These are phyloP conservation scores for Suillus discolor DNA, from an alignment of 768 basidiomycete species.

Conservation along the genomic window DNA sequence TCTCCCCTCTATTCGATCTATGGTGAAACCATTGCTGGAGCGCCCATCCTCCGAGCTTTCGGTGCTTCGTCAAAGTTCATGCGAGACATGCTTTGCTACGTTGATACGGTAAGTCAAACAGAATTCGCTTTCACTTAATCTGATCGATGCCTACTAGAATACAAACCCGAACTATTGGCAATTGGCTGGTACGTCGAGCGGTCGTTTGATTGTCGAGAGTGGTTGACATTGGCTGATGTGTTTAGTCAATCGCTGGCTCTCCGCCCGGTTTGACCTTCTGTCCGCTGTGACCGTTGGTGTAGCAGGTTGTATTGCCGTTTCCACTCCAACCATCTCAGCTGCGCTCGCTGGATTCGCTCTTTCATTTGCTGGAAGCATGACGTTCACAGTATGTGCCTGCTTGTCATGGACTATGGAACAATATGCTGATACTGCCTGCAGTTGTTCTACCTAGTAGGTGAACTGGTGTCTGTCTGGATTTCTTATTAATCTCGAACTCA, in stretches of 20 bases:
- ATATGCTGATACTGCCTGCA: constrained; percentile 28
- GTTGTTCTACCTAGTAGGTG: constrained; percentile 61
- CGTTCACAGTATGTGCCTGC: constrained; percentile 54
- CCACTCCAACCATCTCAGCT: constrained; percentile 74
- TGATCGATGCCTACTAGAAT: constrained; percentile 38
- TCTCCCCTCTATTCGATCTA: constrained; percentile 52
- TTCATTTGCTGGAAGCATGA: constrained; percentile 79
- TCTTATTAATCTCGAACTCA: constrained; percentile 19
- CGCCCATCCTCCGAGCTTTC: constrained; percentile 73
- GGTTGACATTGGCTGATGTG: constrained; percentile 11
- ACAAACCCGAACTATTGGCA: constrained; percentile 87
- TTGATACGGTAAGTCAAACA: constrained; percentile 64
- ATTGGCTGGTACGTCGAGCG: constrained; percentile 69
- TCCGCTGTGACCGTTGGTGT: constrained; percentile 73
- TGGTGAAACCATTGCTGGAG: constrained; percentile 52
- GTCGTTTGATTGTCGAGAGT: not conserved
- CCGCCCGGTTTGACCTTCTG: constrained; percentile 83
- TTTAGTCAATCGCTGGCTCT: constrained; percentile 88
- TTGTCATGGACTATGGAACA: not conserved
- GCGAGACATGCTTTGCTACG: constrained; percentile 79
- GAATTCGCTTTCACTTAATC: not conserved
- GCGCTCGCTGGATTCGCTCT: constrained; percentile 86
- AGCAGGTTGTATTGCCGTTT: constrained; percentile 66
- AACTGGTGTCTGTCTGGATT: not conserved
- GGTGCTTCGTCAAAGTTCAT: constrained; percentile 87